Evolutionary conservation across 1,284 basidiomycete species (phyloP).

Genomic region (Entoloma clypeatum): DNA sequence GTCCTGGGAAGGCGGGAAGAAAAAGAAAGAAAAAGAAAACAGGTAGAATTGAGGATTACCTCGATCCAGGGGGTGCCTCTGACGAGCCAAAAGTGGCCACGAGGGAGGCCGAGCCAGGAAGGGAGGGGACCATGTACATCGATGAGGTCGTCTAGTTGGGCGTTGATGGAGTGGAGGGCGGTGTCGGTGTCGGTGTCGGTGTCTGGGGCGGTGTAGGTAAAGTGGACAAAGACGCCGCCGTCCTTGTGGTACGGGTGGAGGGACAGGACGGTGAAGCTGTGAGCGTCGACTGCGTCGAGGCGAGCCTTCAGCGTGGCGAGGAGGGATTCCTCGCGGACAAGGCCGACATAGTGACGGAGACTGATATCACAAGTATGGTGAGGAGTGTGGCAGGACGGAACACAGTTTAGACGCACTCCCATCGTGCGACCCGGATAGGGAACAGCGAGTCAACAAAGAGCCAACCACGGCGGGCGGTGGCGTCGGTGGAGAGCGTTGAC

Average conservation of each 20-base stretch:
- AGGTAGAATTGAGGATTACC: conserved; percentile 39
- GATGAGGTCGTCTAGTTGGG: conserved; percentile 39
- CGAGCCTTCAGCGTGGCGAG: conserved; percentile 44
- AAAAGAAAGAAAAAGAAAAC: conserved; percentile 6
- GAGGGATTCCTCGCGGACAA: conserved; percentile 52
- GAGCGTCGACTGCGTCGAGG: conserved; percentile 47
- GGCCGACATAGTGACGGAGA: conserved; percentile 57
- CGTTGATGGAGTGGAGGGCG: conserved; percentile 48
- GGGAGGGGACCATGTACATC: conserved; percentile 53
- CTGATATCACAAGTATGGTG: conserved; percentile 23
- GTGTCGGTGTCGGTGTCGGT: conserved; percentile 35
- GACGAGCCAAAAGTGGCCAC: conserved; percentile 73
- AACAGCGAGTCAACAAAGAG: conserved; percentile 42
- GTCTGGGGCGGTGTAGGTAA: conserved; percentile 53
- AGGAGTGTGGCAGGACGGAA: background rate
- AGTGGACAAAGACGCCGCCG: conserved; percentile 84
- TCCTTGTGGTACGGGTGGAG: conserved; percentile 70
- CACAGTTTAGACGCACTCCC: conserved; percentile 35
- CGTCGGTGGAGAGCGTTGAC: background rate
- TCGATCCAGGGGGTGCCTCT: conserved; percentile 83
- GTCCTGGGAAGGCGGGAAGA: conserved; percentile 50
- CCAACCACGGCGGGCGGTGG: conserved; percentile 28
- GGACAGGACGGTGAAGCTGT: conserved; percentile 54
- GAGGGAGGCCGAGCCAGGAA: conserved; percentile 55
- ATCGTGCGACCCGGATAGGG: conserved; percentile 37